Base-by-base conservation (phyloP, 73 alveolate species). In the Uronychia binucleata region DNA sequence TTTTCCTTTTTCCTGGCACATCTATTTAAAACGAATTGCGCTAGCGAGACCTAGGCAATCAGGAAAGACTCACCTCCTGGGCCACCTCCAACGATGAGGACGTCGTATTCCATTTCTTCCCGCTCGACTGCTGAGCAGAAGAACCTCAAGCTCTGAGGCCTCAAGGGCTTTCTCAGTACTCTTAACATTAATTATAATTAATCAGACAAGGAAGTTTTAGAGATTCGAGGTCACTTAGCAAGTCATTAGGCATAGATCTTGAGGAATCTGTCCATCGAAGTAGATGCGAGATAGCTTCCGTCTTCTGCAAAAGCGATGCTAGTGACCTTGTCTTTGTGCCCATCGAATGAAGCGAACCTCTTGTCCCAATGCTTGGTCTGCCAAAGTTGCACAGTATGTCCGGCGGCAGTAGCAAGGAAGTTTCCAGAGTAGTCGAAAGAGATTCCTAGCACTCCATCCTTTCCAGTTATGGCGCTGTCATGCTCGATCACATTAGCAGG, bases 41-140 rank as follows among this genome's bases (percentile, higher is more conserved):
- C 98, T 96, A 28, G 98, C 89, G 28, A 97, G 93, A 33, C 99
- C 93, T 81, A 29, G 25, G 26, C 25, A 26, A 27, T 26, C 58
- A 28, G 13, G 31, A 57, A 25, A 13, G 13, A 8, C 28, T 81
- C 59, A 81, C 90, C 99, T 57, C 99, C 99, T 32, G 99, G 99
- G 8, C 99, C 99, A 26, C 97, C 99, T 26, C 99, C 98, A 28
- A 91, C 97, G 27, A 91, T 89, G n/a, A 88, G 88, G 14, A 92
- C 95, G 79, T 96, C 97, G 79, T 92, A 85, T 26, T 89, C 96
- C 87, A 91, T 79, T 29, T 58, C 74, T 83, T 91, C 93, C 29
- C 29, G 32, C 31, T 79, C 78, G 8, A 5, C 57, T n/a, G 27
- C 33, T n/a, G 60, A 77, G 33, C 57, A 77, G 59, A 29, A 77